phyloP scores from a whole-genome alignment of 225 moss, liverwort and hornwort species.

The Ulota crispa region DNA sequence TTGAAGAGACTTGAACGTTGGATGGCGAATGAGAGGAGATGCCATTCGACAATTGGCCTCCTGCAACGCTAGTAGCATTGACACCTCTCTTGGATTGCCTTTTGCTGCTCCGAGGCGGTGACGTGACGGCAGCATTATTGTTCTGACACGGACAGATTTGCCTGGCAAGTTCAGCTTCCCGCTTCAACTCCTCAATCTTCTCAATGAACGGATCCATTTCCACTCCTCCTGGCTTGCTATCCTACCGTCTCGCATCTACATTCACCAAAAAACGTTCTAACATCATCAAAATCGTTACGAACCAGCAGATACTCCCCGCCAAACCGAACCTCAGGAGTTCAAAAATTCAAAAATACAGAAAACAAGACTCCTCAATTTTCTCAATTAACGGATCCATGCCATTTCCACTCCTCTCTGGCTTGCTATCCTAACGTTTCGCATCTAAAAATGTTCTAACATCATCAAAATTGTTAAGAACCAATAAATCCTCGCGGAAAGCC shows the following conservation, averaged over 20 bases:
- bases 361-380: too few relatives aligned
- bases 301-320: neutral
- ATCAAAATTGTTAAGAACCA: too few relatives aligned
- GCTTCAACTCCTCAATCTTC: conserved; percentile 44
- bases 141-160: neutral
- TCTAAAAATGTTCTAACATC: too few relatives aligned
- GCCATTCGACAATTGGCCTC: conserved; percentile 8
- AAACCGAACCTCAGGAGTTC: neutral
- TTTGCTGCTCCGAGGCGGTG: conserved; percentile 19
- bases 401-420: too few relatives aligned
- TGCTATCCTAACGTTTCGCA: too few relatives aligned
- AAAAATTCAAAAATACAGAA: neutral
- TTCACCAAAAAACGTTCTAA: neutral
- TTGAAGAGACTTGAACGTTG: neutral
- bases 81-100: conserved; percentile 18
- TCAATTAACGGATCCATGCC: too few relatives aligned
- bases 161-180: conserved; percentile 22
- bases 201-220: conserved; percentile 38
- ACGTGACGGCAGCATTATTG: neutral
- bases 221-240: neutral
- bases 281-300: neutral
- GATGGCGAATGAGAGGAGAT: conserved; percentile 9
- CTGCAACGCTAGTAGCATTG: conserved; percentile 12
- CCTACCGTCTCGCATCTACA: conserved; percentile 31
- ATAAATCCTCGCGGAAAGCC: too few relatives aligned